These are phyloP conservation scores for Carex cristatella DNA, from an alignment of 176 grass and related monocot genomes.

Conservation along the genomic window DNA sequence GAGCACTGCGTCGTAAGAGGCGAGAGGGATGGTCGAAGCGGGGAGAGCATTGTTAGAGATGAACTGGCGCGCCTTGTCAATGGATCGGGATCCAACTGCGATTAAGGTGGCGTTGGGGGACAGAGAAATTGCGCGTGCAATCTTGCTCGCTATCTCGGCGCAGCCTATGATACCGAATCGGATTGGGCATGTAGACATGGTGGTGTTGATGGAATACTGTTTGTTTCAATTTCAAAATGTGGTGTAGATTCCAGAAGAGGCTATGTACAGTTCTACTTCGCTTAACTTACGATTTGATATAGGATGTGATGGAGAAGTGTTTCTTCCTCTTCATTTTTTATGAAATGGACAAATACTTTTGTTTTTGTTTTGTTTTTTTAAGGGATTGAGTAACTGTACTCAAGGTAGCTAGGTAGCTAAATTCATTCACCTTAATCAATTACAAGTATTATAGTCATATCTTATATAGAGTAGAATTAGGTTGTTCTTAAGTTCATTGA, in stretches of 20 bases:
- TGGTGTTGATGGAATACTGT: background rate
- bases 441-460: too few relatives aligned
- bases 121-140: conserved; percentile 52
- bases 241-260: background rate
- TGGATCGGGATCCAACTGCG: conserved; percentile 55
- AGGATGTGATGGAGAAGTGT: too few relatives aligned
- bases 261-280: background rate
- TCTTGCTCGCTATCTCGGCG: conserved; percentile 68
- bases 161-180: conserved; percentile 76
- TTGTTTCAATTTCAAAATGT: too few relatives aligned
- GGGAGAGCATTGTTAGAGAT: conserved; percentile 41
- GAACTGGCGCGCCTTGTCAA: conserved; percentile 62
- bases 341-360: too few relatives aligned
- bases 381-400: too few relatives aligned
- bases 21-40: conserved; percentile 25
- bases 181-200: conserved; percentile 31
- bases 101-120: conserved; percentile 29
- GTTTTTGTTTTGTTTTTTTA: too few relatives aligned
- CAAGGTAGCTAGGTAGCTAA: too few relatives aligned
- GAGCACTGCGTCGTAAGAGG: conserved; percentile 70
- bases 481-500: too few relatives aligned
- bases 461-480: too few relatives aligned
- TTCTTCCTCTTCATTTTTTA: too few relatives aligned
- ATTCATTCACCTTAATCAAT: too few relatives aligned
- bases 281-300: too few relatives aligned